These are phyloP conservation scores for Hydrangea macrophylla DNA, from an alignment of 148 eudicot species.

Conservation along the genomic window DNA sequence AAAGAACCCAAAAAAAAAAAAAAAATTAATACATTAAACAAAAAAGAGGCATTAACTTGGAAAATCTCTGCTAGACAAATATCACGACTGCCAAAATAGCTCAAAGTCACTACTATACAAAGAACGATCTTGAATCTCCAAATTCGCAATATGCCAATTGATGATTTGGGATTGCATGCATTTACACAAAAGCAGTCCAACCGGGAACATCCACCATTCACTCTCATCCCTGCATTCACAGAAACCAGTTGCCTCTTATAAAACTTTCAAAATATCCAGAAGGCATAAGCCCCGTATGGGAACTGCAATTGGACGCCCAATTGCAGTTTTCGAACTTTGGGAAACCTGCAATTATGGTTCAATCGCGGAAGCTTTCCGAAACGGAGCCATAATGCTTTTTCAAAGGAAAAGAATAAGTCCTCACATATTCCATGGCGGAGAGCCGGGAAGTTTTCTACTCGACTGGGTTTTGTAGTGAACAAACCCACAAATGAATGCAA, in stretches of 20 bases:
- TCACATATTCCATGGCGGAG: conserved; percentile 94
- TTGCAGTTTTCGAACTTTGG: too few relatives aligned
- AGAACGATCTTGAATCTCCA: conserved; percentile 98
- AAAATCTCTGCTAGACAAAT: conserved; percentile 6
- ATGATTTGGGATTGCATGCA: conserved; percentile 79
- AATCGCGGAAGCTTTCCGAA: too few relatives aligned
- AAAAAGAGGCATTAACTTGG: background rate
- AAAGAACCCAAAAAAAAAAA: conserved; percentile 9
- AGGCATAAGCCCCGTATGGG: too few relatives aligned
- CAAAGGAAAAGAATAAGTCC: conserved; percentile 3
- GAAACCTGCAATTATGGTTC: too few relatives aligned
- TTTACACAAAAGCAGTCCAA: conserved; percentile 81
- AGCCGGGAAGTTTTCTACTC: conserved; percentile 55
- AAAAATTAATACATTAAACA: background rate
- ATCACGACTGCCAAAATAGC: conserved; percentile 88
- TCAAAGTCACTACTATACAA: conserved; percentile 89
- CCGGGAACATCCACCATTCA: conserved; percentile 98
- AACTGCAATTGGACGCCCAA: too few relatives aligned
- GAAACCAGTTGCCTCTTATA: background rate
- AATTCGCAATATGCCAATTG: conserved; percentile 93
- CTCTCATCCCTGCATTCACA: conserved; percentile 90
- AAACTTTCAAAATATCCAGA: background rate
- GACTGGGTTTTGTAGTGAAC: conserved; percentile 61
- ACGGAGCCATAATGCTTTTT: background rate
- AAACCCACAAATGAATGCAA: conserved; percentile 80